A percentile compares a stretch with the other conserved stretches of the same genome.
phyloP scores from a whole-genome alignment of 1,139 yeast species.

The Waltiozyma sp. region DNA sequence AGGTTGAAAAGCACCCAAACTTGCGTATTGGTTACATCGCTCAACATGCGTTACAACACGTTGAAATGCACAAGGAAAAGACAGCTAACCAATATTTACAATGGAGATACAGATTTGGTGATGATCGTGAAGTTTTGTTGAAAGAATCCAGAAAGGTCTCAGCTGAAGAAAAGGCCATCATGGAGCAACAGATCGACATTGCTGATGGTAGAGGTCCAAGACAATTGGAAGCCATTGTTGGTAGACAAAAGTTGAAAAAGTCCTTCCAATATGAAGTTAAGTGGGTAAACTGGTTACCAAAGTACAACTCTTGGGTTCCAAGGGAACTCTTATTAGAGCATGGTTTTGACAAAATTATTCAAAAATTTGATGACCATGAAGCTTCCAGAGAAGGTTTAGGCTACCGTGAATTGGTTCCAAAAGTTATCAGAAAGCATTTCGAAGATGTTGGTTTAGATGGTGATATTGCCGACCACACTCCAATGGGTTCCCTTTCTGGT shows the following conservation, averaged over 20 bases:
- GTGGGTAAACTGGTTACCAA: slow-evolving; percentile 91
- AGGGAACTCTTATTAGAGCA: slow-evolving; percentile 67
- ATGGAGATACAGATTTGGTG: slow-evolving; percentile 97
- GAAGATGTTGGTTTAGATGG: slow-evolving; percentile 97
- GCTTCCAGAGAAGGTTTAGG: slow-evolving; percentile 98
- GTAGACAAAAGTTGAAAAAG: slow-evolving; percentile 93
- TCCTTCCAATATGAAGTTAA: slow-evolving; percentile 94
- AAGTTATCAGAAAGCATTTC: slow-evolving; percentile 90
- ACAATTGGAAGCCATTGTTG: slow-evolving; percentile 85
- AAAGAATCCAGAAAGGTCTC: slow-evolving; percentile 88
- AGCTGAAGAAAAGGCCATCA: slow-evolving; percentile 70
- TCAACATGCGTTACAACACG: slow-evolving; percentile 96
- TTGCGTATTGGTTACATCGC: slow-evolving; percentile 97
- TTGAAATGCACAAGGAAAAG: slow-evolving; percentile 92
- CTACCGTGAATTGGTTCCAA: slow-evolving; percentile 83
- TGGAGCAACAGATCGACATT: slow-evolving; percentile 69
- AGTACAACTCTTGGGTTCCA: slow-evolving; percentile 88
- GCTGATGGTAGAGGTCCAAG: slow-evolving; percentile 88
- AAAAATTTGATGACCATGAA: slow-evolving; percentile 94
- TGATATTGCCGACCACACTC: slow-evolving; percentile 96
- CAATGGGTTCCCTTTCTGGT: slow-evolving; percentile 92
- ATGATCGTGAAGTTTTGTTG: slow-evolving; percentile 90
- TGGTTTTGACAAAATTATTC: slow-evolving; percentile 83
- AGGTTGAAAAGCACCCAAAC: slow-evolving; percentile 95
- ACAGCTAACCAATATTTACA: slow-evolving; percentile 96